Evolutionary conservation across 1,284 basidiomycete genomes (phyloP).

Genomic region (Naganishia sp.): DNA sequence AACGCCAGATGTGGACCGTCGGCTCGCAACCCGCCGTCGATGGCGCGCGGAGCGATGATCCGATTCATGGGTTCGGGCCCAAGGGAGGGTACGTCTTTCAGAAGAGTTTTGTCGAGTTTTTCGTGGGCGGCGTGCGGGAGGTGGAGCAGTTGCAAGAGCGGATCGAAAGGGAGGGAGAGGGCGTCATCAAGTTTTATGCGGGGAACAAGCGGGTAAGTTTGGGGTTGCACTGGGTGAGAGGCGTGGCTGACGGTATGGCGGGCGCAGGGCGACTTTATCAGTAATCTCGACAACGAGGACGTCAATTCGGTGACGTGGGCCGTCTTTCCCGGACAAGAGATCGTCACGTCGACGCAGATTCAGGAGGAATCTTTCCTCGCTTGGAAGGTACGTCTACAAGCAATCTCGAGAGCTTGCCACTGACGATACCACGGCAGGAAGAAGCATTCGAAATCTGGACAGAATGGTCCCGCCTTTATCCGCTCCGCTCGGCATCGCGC

Average conservation of each 20-base stretch:
- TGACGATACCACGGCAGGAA: conserved; percentile 61
- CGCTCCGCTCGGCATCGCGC: conserved; percentile 71
- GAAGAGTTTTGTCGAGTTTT: conserved; percentile 97
- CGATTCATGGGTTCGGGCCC: conserved; percentile 84
- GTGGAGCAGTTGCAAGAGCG: conserved; percentile 66
- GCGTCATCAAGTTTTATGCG: conserved; percentile 78
- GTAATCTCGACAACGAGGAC: conserved; percentile 87
- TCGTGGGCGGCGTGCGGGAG: conserved; percentile 65
- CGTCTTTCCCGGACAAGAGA: conserved; percentile 97
- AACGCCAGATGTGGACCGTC: conserved; percentile 86
- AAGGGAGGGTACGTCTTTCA: conserved; percentile 87
- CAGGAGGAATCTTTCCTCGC: conserved; percentile 96
- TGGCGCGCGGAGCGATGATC: conserved; percentile 56
- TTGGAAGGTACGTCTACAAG: conserved; percentile 71
- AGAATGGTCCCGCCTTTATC: conserved; percentile 88
- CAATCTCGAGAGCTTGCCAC: not conserved
- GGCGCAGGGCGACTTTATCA: conserved; percentile 78
- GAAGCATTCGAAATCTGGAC: conserved; percentile 97
- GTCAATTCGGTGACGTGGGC: conserved; percentile 99
- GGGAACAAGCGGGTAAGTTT: conserved; percentile 69
- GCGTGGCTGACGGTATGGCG: not conserved
- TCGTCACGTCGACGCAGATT: conserved; percentile 96
- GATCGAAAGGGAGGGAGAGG: conserved; percentile 61
- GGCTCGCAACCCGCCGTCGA: conserved; percentile 94
- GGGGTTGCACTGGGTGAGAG: not conserved